These are phyloP conservation scores for Globisporangium radiosum DNA, from an alignment of 352 stramenopile species.

Conservation along the genomic window DNA sequence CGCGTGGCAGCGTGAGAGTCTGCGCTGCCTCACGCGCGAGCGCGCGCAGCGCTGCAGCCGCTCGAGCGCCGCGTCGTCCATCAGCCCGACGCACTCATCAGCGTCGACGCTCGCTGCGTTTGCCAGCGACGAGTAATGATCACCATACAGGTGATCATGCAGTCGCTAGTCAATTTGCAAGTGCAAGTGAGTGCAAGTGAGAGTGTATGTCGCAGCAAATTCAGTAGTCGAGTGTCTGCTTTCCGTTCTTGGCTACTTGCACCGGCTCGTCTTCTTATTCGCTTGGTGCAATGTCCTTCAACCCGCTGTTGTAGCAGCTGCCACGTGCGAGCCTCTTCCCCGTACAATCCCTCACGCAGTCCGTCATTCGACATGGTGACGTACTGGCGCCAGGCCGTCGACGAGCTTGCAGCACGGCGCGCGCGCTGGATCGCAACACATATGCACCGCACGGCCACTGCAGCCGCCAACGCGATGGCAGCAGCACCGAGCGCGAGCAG, in stretches of 20 bases:
- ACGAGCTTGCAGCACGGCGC: constrained; percentile 4
- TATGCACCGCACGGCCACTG: not conserved
- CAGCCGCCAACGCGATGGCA: not conserved
- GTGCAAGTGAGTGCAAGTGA: no score
- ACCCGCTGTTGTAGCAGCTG: no score
- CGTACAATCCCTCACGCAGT: no score
- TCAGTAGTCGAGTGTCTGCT: no score
- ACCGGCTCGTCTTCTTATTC: no score
- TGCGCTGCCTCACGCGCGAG: constrained; percentile 28
- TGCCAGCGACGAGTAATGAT: constrained; percentile 7
- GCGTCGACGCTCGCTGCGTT: constrained; percentile 25
- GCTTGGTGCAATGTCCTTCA: no score
- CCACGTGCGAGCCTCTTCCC: no score
- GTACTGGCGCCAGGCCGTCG: constrained; percentile 9
- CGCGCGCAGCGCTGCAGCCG: constrained; percentile 17
- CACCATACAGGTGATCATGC: not conserved
- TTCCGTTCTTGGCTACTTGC: no score
- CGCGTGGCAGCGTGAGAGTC: constrained; percentile 21
- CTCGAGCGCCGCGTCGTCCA: not conserved
- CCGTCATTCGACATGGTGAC: not conserved
- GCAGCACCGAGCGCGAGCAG: not conserved
- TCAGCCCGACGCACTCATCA: constrained; percentile 20
- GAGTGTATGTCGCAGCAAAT: no score
- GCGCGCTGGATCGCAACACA: constrained; percentile 3
- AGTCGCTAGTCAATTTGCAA: not conserved